Conservation (phyloP, 2,329 filamentous ascomycete genomes). For the Chaetomium globosum region DNA sequence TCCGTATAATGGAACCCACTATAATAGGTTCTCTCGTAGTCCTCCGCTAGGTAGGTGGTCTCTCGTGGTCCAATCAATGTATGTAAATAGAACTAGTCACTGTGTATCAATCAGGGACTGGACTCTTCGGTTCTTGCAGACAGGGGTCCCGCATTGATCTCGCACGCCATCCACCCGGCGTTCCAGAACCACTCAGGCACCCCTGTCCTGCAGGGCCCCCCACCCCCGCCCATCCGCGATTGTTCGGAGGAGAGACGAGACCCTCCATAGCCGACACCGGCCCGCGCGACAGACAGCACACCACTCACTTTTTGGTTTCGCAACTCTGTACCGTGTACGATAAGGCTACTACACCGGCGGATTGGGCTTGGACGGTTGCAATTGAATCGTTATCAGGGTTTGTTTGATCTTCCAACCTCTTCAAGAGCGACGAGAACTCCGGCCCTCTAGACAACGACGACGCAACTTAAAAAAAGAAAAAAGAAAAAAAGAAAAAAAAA, state of each 20-base stretch:
- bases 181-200: conserved; percentile 12
- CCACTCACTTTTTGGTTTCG: not conserved
- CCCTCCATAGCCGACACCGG: conserved; percentile 22
- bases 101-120: too few relatives aligned
- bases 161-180: conserved; percentile 26
- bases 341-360: not conserved
- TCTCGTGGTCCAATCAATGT: too few relatives aligned
- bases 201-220: conserved; percentile 2
- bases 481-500: conserved; percentile 34
- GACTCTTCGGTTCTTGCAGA: not conserved
- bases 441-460: not conserved
- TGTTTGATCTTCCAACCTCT: not conserved
- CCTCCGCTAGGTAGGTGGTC: too few relatives aligned
- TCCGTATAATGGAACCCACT: too few relatives aligned
- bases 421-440: not conserved
- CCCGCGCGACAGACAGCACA: not conserved
- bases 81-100: too few relatives aligned
- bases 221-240: conserved; percentile 7
- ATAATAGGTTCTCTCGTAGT: too few relatives aligned
- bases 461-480: not conserved
- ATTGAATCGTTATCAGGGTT: not conserved
- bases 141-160: not conserved
- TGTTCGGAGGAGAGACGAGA: not conserved
- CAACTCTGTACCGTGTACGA: not conserved
- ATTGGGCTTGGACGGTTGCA: not conserved